A percentile compares a stretch with the other conserved stretches of the same genome.
Conservation (phyloP, 805 yeast genomes). For the Candida orba region DNA sequence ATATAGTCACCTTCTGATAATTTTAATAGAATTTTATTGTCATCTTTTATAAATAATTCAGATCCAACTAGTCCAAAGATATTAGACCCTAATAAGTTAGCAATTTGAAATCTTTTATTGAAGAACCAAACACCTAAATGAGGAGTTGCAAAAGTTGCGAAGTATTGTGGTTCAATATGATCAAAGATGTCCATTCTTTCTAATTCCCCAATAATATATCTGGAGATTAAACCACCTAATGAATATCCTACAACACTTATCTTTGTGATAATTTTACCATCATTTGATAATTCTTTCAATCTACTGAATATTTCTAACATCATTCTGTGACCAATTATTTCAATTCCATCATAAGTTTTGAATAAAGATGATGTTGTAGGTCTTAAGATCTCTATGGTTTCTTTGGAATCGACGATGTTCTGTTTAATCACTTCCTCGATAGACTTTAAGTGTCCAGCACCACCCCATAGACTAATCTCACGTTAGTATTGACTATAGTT, state of each 20-base stretch:
- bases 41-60: slow-evolving; percentile 57
- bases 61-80: slow-evolving; percentile 62
- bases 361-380: slow-evolving; percentile 61
- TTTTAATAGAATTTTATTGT: slow-evolving; percentile 38
- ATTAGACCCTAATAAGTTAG: slow-evolving; percentile 48
- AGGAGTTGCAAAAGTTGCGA: slow-evolving; percentile 72
- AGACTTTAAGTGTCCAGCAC: slow-evolving; percentile 48
- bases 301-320: slow-evolving; percentile 53
- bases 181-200: slow-evolving; percentile 49
- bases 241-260: slow-evolving; percentile 84
- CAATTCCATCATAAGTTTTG: slow-evolving; percentile 81
- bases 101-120: slow-evolving; percentile 24
- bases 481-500: not conserved
- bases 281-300: slow-evolving; percentile 27
- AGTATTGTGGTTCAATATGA: slow-evolving; percentile 50
- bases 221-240: slow-evolving; percentile 76
- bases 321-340: slow-evolving; percentile 62
- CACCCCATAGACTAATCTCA: slow-evolving; percentile 48
- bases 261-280: slow-evolving; percentile 31
- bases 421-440: slow-evolving; percentile 36
- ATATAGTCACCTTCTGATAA: slow-evolving; percentile 34
- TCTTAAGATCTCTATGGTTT: slow-evolving; percentile 34
- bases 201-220: slow-evolving; percentile 74
- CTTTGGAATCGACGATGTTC: slow-evolving; percentile 34
- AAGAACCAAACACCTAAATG: slow-evolving; percentile 59